Percentiles rank a stretch among this genome's conserved stretches.
Evolutionary conservation across 2,329 filamentous ascomycete species (phyloP).

Genomic region (Penicillium sp.): DNA sequence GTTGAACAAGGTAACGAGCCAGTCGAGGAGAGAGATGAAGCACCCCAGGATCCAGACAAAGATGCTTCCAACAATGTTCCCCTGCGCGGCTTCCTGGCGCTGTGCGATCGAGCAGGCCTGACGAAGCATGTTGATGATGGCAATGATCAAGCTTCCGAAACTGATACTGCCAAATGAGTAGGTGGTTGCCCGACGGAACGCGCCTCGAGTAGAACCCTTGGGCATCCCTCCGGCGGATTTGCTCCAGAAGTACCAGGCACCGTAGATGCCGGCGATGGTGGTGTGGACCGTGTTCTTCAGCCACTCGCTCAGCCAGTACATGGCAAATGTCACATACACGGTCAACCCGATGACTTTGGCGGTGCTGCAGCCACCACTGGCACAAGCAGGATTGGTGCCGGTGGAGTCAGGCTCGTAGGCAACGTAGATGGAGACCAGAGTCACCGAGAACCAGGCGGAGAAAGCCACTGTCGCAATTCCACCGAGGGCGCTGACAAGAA

Average conservation of each 20-base stretch:
- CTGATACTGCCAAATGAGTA: conserved; percentile 91
- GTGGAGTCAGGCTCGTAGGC: conserved; percentile 62
- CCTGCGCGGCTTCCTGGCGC: conserved; percentile 56
- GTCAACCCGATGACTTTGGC: conserved; percentile 78
- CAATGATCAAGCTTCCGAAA: conserved; percentile 77
- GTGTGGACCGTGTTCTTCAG: conserved; percentile 90
- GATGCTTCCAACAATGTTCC: conserved; percentile 62
- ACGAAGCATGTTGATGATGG: conserved; percentile 77
- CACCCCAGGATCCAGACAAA: conserved; percentile 72
- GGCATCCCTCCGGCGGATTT: conserved; percentile 61
- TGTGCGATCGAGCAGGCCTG: conserved; percentile 76
- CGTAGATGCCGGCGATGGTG: conserved; percentile 81
- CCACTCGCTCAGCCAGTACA: conserved; percentile 91
- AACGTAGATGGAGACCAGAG: conserved; percentile 77
- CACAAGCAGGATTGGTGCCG: conserved; percentile 50
- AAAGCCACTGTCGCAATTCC: conserved; percentile 70
- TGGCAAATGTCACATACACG: conserved; percentile 82
- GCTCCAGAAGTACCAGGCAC: conserved; percentile 82
- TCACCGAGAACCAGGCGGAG: conserved; percentile 79
- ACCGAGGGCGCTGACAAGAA: conserved; percentile 75
- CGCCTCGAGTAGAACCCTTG: conserved; percentile 72
- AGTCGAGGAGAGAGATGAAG: conserved; percentile 70
- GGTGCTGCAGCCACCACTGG: conserved; percentile 58
- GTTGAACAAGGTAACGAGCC: conserved; percentile 84
- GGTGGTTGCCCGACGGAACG: conserved; percentile 72